A percentile compares a stretch with the other conserved stretches of the same genome.
phyloP scores from a whole-genome alignment of 176 grass and related monocot species.

The Eleusine coracana region DNA sequence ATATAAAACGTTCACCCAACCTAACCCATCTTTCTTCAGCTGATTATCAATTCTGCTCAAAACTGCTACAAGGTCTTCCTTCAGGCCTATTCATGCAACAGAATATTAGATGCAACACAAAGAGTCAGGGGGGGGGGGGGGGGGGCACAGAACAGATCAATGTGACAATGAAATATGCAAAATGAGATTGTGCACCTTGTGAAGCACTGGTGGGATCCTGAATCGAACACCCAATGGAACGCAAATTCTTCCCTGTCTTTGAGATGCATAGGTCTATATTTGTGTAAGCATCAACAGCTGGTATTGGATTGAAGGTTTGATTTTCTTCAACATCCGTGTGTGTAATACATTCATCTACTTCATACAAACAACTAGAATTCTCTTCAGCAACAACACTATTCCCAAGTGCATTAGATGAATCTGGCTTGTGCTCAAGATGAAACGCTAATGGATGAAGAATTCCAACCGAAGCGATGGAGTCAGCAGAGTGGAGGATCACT shows the following conservation, averaged over 20 bases:
- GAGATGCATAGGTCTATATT: constrained; percentile 56
- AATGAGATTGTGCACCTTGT: constrained; percentile 46
- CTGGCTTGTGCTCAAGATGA: constrained; percentile 73
- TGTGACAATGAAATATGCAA: neutral
- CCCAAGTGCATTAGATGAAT: constrained; percentile 41
- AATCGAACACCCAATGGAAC: constrained; percentile 83
- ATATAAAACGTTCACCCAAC: constrained; percentile 88
- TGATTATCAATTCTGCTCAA: constrained; percentile 76
- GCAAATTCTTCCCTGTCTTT: constrained; percentile 57
- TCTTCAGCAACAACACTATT: constrained; percentile 19
- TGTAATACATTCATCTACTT: constrained; percentile 60
- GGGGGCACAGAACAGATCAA: neutral
- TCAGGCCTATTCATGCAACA: constrained; percentile 53
- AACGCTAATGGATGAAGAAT: constrained; percentile 85
- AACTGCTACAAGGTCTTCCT: constrained; percentile 71
- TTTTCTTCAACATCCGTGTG: constrained; percentile 34
- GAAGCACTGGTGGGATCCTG: constrained; percentile 51
- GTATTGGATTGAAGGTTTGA: constrained; percentile 33
- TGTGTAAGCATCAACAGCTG: constrained; percentile 38
- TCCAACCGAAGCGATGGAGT: constrained; percentile 89
- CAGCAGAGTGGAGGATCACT: constrained; percentile 75
- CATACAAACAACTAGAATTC: constrained; percentile 49
- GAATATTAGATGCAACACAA: constrained; percentile 30
- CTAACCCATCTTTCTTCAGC: constrained; percentile 71
- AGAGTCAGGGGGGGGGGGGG: neutral